Base-by-base conservation (phyloP, 495 filamentous ascomycete species). In the Durotheca rogersii region DNA sequence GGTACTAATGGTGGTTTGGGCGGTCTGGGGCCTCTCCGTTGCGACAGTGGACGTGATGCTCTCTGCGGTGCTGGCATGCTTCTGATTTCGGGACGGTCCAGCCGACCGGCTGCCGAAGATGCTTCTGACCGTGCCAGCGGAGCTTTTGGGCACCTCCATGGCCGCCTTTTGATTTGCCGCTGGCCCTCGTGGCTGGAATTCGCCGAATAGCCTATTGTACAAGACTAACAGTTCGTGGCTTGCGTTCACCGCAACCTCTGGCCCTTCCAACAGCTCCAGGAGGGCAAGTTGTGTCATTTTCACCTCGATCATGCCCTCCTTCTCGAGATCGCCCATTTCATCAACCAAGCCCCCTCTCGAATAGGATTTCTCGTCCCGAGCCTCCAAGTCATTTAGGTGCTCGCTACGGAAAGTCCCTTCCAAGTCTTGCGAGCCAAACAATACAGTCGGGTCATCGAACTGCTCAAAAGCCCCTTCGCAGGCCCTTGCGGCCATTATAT, bases 271-370 rank as follows among this genome's bases (percentile, higher is more conserved):
- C 7, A 90, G 72, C 67, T 97, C 93, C 7, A 90, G 62, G 29
- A 98, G 80, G 3, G 88, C 78, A 49, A 98, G 75, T 57, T 96
- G 89, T 6, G 90, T 96, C 81, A 98, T 96, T 61, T 92, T 94
- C 21, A 95, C 79, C 66, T 96, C 87, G 16, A 98, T 66, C 18
- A 96, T 85, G 14, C 78, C 75, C 60, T 88, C 86, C 58, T 87
- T 92, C 60, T 95, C 90, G 29, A 81, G 81, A 46, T 79, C 77
- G 39, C 85, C 81, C 75, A 95, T 83, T 45, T 84, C 81, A 49
- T 87, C 83, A 7, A 91, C 80, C 15, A 87, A 58, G 4, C 81
- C 82, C 37, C 68, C 82, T 35, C 68, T 72, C 35, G 44, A 64
- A 64, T 50, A 44, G 48, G 38, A 12, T 39, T 67, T 71, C 38